Evolutionary conservation across 2,329 filamentous ascomycete genomes (phyloP).

Genomic region (Corniculantispora saksenae): DNA sequence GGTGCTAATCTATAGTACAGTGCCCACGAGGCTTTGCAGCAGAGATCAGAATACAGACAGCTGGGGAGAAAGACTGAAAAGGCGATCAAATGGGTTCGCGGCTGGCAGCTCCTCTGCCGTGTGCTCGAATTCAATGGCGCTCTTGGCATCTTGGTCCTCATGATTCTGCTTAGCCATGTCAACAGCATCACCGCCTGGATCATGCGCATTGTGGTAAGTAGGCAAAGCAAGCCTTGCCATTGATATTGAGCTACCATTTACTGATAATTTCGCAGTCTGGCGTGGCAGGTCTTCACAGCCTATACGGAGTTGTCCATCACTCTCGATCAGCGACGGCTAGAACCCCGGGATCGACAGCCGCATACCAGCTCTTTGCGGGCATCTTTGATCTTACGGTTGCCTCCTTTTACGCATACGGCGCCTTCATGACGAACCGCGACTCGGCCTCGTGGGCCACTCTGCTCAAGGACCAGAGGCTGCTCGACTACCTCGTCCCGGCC

Average conservation of each 20-base stretch:
- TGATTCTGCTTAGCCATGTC: slow-evolving; percentile 73
- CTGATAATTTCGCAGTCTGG: slow-evolving; percentile 44
- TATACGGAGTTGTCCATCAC: slow-evolving; percentile 83
- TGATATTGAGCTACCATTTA: slow-evolving; percentile 23
- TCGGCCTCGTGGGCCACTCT: slow-evolving; percentile 65
- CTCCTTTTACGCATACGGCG: slow-evolving; percentile 59
- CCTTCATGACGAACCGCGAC: slow-evolving; percentile 47
- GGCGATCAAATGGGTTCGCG: slow-evolving; percentile 69
- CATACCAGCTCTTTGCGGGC: slow-evolving; percentile 83
- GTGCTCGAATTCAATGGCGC: slow-evolving; percentile 68
- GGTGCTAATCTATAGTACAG: slow-evolving; percentile 33
- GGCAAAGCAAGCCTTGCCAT: too few relatives aligned
- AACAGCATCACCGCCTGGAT: slow-evolving; percentile 70
- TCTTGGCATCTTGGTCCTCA: slow-evolving; percentile 70
- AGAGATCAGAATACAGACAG: slow-evolving; percentile 61
- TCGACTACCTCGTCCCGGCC: slow-evolving; percentile 62
- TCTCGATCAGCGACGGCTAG: slow-evolving; percentile 68
- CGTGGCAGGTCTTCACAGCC: slow-evolving; percentile 68
- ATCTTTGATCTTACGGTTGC: slow-evolving; percentile 65
- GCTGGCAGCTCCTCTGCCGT: slow-evolving; percentile 69
- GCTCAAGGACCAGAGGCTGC: slow-evolving; percentile 56
- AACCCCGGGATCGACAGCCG: slow-evolving; percentile 77
- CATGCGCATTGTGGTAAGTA: slow-evolving; percentile 71
- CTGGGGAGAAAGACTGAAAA: slow-evolving; percentile 72
- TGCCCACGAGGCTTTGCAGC: slow-evolving; percentile 64